Conservation (phyloP, 2,329 filamentous ascomycete genomes). For the Metarhizium brunneum region DNA sequence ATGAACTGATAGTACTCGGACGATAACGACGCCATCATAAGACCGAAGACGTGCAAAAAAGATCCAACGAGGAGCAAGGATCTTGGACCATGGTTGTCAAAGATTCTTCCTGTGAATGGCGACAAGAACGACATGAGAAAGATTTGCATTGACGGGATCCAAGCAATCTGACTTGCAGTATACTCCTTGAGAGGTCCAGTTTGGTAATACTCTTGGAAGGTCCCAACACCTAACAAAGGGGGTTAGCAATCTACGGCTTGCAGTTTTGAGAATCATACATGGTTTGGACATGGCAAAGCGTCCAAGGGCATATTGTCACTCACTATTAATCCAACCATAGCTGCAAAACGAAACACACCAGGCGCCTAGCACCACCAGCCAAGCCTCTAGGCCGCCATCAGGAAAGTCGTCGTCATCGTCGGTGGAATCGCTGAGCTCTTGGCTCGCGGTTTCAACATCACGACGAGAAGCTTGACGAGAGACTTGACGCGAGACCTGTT, state of each 20-base stretch:
- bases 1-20: conserved; percentile 7
- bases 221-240: conserved; percentile 27
- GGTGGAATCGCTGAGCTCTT: neutral
- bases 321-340: conserved; percentile 20
- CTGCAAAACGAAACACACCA: conserved; percentile 27
- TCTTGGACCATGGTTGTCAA: conserved; percentile 53
- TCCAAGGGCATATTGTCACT: neutral
- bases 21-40: conserved; percentile 19
- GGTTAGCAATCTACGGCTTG: conserved; percentile 2
- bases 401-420: conserved; percentile 5
- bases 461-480: conserved; percentile 3
- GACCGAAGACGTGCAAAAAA: conserved; percentile 47
- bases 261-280: neutral
- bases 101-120: conserved; percentile 24
- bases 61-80: conserved; percentile 42
- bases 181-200: conserved; percentile 35
- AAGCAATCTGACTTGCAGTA: conserved; percentile 47
- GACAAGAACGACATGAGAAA: conserved; percentile 6
- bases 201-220: conserved; percentile 52
- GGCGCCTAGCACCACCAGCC: conserved; percentile 24
- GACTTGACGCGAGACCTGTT: conserved; percentile 3
- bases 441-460: neutral
- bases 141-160: conserved; percentile 48
- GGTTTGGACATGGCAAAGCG: neutral
- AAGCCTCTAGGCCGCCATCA: conserved; percentile 20